These are phyloP conservation scores for Scheffersomyces spartinae DNA, from an alignment of 805 yeast genomes.

Conservation along the genomic window DNA sequence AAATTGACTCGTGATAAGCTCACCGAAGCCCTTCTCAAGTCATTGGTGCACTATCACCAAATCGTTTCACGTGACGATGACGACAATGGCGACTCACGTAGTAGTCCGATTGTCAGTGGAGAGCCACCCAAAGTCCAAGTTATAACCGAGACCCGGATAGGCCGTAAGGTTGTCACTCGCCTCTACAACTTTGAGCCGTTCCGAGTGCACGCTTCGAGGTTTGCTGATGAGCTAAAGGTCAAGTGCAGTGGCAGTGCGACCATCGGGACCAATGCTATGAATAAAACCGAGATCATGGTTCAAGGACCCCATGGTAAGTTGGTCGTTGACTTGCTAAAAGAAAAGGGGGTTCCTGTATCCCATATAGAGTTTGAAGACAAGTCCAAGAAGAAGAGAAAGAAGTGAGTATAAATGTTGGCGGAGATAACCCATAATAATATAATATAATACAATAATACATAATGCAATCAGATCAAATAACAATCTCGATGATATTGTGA, in stretches of 20 bases:
- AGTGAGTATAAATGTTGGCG: too few species aligned
- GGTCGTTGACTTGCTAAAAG: conserved; percentile 45
- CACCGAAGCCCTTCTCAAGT: too few species aligned
- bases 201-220: conserved; percentile 47
- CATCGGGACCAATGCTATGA: conserved; percentile 45
- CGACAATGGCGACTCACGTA: conserved; percentile 12
- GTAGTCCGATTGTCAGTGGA: conserved; percentile 49
- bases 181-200: conserved; percentile 61
- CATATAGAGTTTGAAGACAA: conserved; percentile 63
- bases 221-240: conserved; percentile 60
- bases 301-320: conserved; percentile 81
- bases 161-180: conserved; percentile 70
- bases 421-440: too few species aligned
- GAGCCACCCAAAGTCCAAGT: conserved; percentile 54
- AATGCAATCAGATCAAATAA: conserved; percentile 19
- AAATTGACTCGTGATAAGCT: too few species aligned
- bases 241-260: conserved; percentile 88
- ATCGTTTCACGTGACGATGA: conserved; percentile 9
- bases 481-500: conserved; percentile 47
- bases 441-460: neutral
- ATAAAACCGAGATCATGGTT: conserved; percentile 64
- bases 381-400: conserved; percentile 41
- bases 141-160: conserved; percentile 64
- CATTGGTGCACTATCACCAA: too few species aligned
- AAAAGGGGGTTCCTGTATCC: conserved; percentile 49